A percentile compares a stretch with the other conserved stretches of the same genome.
Evolutionary conservation across 371 early-diverging fungal species (phyloP).

Genomic region (Mucor lusitanicus): DNA sequence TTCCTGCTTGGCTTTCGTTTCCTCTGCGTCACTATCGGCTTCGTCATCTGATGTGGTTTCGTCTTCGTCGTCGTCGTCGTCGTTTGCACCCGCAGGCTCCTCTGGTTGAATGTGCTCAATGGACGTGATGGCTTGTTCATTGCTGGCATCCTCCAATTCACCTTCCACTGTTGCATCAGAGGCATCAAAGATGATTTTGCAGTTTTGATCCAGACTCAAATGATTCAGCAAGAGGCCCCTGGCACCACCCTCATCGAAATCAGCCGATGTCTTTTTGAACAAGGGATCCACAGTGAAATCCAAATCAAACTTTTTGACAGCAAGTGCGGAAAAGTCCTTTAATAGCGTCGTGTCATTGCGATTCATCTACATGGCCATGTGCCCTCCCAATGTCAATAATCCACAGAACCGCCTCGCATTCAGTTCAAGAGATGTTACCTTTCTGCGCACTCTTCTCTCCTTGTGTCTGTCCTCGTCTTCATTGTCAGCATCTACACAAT

Average conservation of each 20-base stretch:
- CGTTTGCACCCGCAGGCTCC: background rate
- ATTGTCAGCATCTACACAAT: slow-evolving; percentile 30
- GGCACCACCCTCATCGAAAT: slow-evolving; percentile 98
- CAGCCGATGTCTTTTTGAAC: slow-evolving; percentile 96
- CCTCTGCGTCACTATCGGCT: background rate
- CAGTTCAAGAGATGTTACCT: slow-evolving; percentile 11
- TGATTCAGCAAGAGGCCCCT: slow-evolving; percentile 91
- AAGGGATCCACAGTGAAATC: slow-evolving; percentile 96
- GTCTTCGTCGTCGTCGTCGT: background rate
- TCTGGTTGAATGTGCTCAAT: background rate
- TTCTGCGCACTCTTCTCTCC: slow-evolving; percentile 44
- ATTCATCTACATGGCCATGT: slow-evolving; percentile 19
- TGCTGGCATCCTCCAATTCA: slow-evolving; percentile 30
- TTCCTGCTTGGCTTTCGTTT: background rate
- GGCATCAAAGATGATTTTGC: slow-evolving; percentile 95
- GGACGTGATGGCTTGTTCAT: slow-evolving; percentile 21
- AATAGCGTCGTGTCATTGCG: slow-evolving; percentile 74
- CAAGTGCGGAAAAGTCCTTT: slow-evolving; percentile 77
- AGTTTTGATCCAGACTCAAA: slow-evolving; percentile 73
- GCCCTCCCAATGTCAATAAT: too few relatives aligned
- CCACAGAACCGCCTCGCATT: too few relatives aligned
- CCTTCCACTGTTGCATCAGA: slow-evolving; percentile 69
- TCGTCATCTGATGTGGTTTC: background rate
- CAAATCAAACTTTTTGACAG: slow-evolving; percentile 86
- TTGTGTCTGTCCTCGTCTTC: slow-evolving; percentile 55